A percentile compares a stretch with the other conserved stretches of the same genome.
Evolutionary conservation across 2,329 filamentous ascomycete genomes (phyloP).

Genomic region (Fusarium incarnatum): DNA sequence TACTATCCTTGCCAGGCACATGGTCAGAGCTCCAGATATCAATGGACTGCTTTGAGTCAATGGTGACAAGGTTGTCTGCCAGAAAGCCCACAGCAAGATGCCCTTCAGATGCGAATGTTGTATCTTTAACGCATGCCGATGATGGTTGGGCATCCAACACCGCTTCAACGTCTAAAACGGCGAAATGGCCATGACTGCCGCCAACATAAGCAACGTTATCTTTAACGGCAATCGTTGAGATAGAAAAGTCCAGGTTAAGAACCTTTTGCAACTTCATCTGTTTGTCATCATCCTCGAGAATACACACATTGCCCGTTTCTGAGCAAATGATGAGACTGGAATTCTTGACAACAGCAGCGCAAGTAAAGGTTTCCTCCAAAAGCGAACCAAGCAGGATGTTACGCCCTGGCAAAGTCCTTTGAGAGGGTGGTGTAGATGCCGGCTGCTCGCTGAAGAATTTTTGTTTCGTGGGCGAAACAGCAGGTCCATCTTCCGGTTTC

Average conservation of each 20-base stretch:
- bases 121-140: conserved; percentile 54
- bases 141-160: conserved; percentile 56
- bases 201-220: conserved; percentile 73
- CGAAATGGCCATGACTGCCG: conserved; percentile 72
- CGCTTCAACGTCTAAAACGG: conserved; percentile 63
- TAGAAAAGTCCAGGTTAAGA: conserved; percentile 72
- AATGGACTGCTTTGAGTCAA: conserved; percentile 81
- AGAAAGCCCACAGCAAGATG: conserved; percentile 78
- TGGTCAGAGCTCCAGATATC: conserved; percentile 69
- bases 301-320: conserved; percentile 88
- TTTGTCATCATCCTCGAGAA: conserved; percentile 81
- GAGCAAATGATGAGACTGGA: conserved; percentile 85
- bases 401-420: conserved; percentile 80
- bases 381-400: conserved; percentile 88
- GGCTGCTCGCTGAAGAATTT: conserved; percentile 61
- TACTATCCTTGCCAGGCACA: conserved; percentile 54
- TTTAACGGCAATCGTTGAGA: conserved; percentile 74
- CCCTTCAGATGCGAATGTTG: conserved; percentile 55
- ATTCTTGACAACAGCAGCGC: conserved; percentile 75
- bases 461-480: conserved; percentile 72
- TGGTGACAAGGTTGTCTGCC: conserved; percentile 74
- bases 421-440: conserved; percentile 49
- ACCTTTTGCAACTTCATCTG: conserved; percentile 77
- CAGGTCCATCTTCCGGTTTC: conserved; percentile 77
- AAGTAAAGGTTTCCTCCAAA: conserved; percentile 86